Evolutionary conservation across 495 filamentous ascomycete genomes (phyloP), one percentile per base, ranked within the genome.

Genomic region (Jackrogersella multiformis): DNA sequence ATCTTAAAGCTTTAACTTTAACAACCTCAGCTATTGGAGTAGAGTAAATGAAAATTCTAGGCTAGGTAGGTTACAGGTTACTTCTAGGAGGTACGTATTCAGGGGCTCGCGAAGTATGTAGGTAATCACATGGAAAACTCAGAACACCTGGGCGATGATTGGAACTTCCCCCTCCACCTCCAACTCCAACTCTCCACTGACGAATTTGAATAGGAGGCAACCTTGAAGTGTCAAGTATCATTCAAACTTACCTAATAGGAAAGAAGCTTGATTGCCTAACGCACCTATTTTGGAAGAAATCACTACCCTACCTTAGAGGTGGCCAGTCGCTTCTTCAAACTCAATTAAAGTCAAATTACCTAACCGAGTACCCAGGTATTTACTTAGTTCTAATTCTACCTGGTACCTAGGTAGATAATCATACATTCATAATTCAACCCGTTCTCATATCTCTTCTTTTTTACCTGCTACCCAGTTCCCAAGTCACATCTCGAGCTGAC

Each of bases 101-200:
- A 53, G 49, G 49, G 49, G 49, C 32, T 53, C 30, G 23, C 30
- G 30, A 35, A n/a, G n/a, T n/a, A n/a, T n/a, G n/a, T n/a, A n/a
- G 32, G 12, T 30, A 21, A 18, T 53, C 49, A 53, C 49, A 53
- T 53, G 49, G 16, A n/a, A n/a, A 16, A 34, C 4, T 16, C 23
- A n/a, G n/a, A n/a, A n/a, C n/a, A n/a, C n/a, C n/a, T n/a, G n/a
- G n/a, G n/a, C n/a, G n/a, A n/a, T n/a, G n/a, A 38, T 38, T 13
- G 35, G 3, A 38, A 9, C 35, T 42, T 18, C 13, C 39, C 1
- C 2, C 49, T 23, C 23, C 49, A n/a, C n/a, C n/a, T n/a, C n/a
- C n/a, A n/a, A n/a, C n/a, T n/a, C n/a, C n/a, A n/a, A n/a, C n/a
- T 12, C 16, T n/a, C 49, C 28, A 15, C 12, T 12, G 21, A 46